Percentiles rank a stretch among this genome's conserved stretches.
phyloP scores from a whole-genome alignment of 208 protist species.

The Acanthamoeba castellanii region DNA sequence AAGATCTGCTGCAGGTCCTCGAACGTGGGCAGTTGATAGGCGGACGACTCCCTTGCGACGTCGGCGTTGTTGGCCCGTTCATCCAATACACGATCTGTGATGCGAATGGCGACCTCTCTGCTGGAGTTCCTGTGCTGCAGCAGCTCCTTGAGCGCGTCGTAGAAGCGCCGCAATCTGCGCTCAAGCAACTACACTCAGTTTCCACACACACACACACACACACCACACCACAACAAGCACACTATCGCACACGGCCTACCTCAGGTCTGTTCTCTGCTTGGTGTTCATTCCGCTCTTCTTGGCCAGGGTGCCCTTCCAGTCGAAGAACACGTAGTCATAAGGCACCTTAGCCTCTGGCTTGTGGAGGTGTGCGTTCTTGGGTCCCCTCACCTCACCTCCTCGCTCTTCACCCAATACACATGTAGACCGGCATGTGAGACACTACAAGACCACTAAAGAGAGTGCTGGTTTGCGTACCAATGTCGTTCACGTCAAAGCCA shows the following conservation, averaged over 20 bases:
- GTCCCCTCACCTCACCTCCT: neutral
- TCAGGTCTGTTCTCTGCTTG: neutral
- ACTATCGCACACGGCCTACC: neutral
- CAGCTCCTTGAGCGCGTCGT: constrained; percentile 31
- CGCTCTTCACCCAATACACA: neutral
- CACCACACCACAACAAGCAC: neutral
- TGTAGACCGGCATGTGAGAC: neutral
- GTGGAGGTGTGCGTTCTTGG: neutral
- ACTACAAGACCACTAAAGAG: too few species aligned
- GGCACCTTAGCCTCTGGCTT: neutral
- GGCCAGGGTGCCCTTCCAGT: constrained; percentile 72
- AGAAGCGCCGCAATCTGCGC: constrained; percentile 36
- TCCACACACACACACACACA: neutral
- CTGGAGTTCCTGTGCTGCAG: neutral
- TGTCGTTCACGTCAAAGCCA: neutral
- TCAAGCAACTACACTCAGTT: neutral
- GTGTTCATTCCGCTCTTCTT: constrained; percentile 48
- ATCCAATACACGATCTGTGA: neutral
- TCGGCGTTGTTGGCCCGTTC: neutral
- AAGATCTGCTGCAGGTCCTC: neutral
- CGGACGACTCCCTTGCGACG: neutral
- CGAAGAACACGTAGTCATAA: constrained; percentile 50
- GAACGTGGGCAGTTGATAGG: neutral
- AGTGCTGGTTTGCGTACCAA: neutral
- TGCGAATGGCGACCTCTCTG: neutral